Conservation (phyloP, 2,329 filamentous ascomycete genomes). For the Paracamarosporium sp. region DNA sequence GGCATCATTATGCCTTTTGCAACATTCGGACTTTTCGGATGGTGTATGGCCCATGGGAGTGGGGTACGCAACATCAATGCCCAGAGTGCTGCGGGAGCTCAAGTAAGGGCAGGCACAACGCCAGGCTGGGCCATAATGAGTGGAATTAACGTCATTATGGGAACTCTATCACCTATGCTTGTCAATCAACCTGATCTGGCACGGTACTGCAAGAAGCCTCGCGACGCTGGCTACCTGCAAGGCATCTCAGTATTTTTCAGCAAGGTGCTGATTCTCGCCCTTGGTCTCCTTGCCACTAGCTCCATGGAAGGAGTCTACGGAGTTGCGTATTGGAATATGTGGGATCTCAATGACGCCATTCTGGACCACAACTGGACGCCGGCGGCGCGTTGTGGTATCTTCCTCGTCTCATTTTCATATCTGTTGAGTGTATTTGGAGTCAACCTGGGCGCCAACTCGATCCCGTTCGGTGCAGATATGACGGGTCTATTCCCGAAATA, state of each 20-base stretch:
- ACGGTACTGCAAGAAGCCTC: slow-evolving; percentile 45
- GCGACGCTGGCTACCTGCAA: slow-evolving; percentile 38
- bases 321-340: slow-evolving; percentile 53
- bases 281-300: slow-evolving; percentile 48
- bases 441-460: slow-evolving; percentile 51
- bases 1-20: slow-evolving; percentile 42
- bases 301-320: slow-evolving; percentile 46
- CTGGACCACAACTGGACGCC: slow-evolving; percentile 47
- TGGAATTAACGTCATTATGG: slow-evolving; percentile 52
- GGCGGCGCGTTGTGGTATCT: slow-evolving; percentile 46
- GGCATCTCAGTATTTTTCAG: slow-evolving; percentile 46
- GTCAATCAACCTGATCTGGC: slow-evolving; percentile 53
- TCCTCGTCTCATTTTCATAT: slow-evolving; percentile 46
- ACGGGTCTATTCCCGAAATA: slow-evolving; percentile 51
- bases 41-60: slow-evolving; percentile 43
- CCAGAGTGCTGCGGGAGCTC: slow-evolving; percentile 11
- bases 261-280: slow-evolving; percentile 49
- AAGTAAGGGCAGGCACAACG: slow-evolving; percentile 26
- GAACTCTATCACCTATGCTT: slow-evolving; percentile 48
- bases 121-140: slow-evolving; percentile 49
- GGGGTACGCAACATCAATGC: slow-evolving; percentile 28
- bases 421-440: slow-evolving; percentile 52
- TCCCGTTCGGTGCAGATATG: slow-evolving; percentile 52
- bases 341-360: slow-evolving; percentile 54
- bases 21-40: slow-evolving; percentile 44